Conservation (phyloP, 2,329 filamentous ascomycete species). For the Corinectria fuckeliana region DNA sequence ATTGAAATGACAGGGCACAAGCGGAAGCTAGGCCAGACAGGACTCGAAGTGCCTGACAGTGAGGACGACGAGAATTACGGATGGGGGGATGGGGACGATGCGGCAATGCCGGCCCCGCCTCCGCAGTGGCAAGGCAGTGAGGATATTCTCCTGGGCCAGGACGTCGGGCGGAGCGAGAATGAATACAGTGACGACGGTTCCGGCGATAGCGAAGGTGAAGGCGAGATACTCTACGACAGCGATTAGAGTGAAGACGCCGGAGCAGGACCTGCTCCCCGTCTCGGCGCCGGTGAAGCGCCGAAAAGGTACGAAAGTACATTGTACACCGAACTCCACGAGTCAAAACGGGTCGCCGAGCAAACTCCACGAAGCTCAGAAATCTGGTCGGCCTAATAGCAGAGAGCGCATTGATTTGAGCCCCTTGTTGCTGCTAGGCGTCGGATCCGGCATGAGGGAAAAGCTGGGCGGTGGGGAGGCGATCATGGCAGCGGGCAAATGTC, state of each 20-base stretch:
- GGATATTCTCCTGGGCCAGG: constrained; percentile 62
- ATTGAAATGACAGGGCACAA: constrained; percentile 55
- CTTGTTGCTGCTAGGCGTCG: constrained; percentile 29
- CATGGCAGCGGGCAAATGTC: constrained; percentile 36
- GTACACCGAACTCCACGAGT: constrained; percentile 26
- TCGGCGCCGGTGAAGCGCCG: constrained; percentile 44
- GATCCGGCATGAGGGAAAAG: constrained; percentile 30
- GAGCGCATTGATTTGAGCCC: constrained; percentile 28
- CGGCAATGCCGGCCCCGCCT: constrained; percentile 64
- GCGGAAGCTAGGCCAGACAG: constrained; percentile 67
- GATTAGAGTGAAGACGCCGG: constrained; percentile 26
- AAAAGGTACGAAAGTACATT: too few relatives aligned
- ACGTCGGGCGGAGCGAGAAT: constrained; percentile 50
- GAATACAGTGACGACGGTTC: constrained; percentile 30
- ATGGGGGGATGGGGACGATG: constrained; percentile 72
- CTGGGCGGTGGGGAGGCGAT: constrained; percentile 25
- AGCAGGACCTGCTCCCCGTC: constrained; percentile 23
- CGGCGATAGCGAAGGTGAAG: constrained; percentile 26
- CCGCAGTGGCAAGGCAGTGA: constrained; percentile 73
- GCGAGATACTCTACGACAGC: constrained; percentile 28
- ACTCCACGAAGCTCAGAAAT: constrained; percentile 29
- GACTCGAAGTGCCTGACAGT: constrained; percentile 66
- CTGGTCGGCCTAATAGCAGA: constrained; percentile 5
- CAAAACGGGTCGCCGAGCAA: constrained; percentile 26
- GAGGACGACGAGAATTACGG: constrained; percentile 75